These are phyloP conservation scores for Tephrocybe sp. DNA, from an alignment of 768 basidiomycete genomes.

Conservation along the genomic window DNA sequence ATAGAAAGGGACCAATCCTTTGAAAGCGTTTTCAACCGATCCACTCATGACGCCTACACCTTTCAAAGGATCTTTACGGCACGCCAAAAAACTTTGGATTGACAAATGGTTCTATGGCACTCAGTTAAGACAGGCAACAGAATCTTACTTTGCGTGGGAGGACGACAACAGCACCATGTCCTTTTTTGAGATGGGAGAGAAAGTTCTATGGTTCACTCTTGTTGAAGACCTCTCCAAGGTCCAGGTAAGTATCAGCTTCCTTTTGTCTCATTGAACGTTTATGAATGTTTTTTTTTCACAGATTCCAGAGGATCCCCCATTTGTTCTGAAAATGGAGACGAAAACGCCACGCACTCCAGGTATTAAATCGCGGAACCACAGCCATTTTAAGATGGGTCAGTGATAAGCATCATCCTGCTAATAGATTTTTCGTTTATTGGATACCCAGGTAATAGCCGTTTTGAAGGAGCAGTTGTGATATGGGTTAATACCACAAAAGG, in stretches of 20 bases:
- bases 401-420: background rate
- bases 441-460: constrained; percentile 8
- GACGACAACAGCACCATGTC: background rate
- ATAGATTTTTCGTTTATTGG: background rate
- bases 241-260: background rate
- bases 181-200: background rate
- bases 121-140: background rate
- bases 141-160: constrained; percentile 4
- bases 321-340: constrained; percentile 1
- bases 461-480: constrained; percentile 18
- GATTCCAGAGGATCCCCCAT: background rate
- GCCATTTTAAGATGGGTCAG: constrained; percentile 9
- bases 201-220: constrained; percentile 1
- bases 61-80: background rate
- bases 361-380: background rate
- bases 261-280: too few relatives aligned
- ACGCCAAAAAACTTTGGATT: constrained; percentile 1
- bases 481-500: constrained; percentile 14
- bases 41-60: background rate
- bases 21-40: background rate
- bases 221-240: background rate
- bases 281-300: background rate
- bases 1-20: background rate
- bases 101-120: constrained; percentile 1
- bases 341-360: background rate